Conservation (phyloP, 2,329 filamentous ascomycete species). For the Penicillium sp. region DNA sequence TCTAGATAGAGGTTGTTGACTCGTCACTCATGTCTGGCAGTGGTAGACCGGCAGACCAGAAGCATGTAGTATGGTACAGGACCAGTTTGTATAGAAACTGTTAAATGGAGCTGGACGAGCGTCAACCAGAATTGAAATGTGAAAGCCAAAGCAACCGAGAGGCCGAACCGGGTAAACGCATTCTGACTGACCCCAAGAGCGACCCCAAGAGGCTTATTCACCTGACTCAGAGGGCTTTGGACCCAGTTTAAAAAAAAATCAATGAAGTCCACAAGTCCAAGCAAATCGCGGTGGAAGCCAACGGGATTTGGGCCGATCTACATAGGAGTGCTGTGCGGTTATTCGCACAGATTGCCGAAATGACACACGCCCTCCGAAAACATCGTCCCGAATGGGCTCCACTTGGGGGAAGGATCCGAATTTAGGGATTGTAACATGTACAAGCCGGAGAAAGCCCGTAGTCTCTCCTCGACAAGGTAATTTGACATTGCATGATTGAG, state of each 20-base stretch:
- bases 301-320: conserved; percentile 19
- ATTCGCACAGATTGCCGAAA: conserved; percentile 26
- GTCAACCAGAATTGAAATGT: not conserved
- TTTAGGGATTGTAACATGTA: not conserved
- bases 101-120: not conserved
- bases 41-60: not conserved
- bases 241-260: conserved; percentile 2
- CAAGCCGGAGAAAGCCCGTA: no score
- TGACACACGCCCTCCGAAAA: not conserved
- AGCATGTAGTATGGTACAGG: not conserved
- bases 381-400: not conserved
- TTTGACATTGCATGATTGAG: no score
- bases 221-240: conserved; percentile 8
- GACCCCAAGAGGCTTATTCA: not conserved
- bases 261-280: not conserved
- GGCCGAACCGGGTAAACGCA: not conserved
- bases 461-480: no score
- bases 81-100: not conserved
- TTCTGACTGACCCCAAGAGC: not conserved
- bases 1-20: not conserved
- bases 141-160: not conserved
- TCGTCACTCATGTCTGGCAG: conserved; percentile 5
- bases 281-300: not conserved
- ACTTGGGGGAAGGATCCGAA: not conserved
- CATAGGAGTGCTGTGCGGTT: not conserved